phyloP scores from a whole-genome alignment of 2,329 filamentous ascomycete genomes.

The Colletotrichum lindemuthianum region DNA sequence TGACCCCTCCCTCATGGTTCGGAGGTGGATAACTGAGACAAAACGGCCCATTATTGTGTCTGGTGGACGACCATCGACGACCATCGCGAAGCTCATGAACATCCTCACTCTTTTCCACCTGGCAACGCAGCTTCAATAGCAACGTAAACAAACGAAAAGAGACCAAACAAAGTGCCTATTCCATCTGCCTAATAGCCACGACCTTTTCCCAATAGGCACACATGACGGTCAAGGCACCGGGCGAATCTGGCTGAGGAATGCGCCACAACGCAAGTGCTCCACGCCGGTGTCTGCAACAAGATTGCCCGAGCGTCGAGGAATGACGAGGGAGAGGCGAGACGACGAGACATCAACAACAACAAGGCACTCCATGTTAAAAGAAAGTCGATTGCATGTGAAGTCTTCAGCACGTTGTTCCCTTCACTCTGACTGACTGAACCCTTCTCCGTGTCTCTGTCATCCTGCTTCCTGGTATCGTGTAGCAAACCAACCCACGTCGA shows the following conservation, averaged over 20 bases:
- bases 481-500: background rate
- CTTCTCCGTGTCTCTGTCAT: slow-evolving; percentile 3
- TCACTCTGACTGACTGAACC: slow-evolving; percentile 3
- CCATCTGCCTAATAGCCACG: background rate
- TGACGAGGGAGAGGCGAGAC: slow-evolving; percentile 31
- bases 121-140: background rate
- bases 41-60: too few relatives aligned
- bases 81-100: slow-evolving; percentile 1
- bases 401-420: background rate
- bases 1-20: background rate
- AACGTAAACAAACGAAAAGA: slow-evolving; percentile 24
- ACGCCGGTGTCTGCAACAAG: slow-evolving; percentile 35
- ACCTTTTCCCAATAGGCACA: slow-evolving; percentile 17
- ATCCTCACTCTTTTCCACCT: background rate
- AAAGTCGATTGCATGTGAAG: slow-evolving; percentile 25
- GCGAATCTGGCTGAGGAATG: slow-evolving; percentile 34
- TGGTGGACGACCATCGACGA: background rate
- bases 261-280: slow-evolving; percentile 32
- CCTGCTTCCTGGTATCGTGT: background rate
- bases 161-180: slow-evolving; percentile 31
- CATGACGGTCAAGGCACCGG: slow-evolving; percentile 33
- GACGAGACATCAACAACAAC: slow-evolving; percentile 35
- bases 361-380: slow-evolving; percentile 32
- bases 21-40: too few relatives aligned
- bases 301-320: slow-evolving; percentile 36